Evolutionary conservation across 306 rosid genomes (phyloP).

Genomic region (Phaseolus lunatus): DNA sequence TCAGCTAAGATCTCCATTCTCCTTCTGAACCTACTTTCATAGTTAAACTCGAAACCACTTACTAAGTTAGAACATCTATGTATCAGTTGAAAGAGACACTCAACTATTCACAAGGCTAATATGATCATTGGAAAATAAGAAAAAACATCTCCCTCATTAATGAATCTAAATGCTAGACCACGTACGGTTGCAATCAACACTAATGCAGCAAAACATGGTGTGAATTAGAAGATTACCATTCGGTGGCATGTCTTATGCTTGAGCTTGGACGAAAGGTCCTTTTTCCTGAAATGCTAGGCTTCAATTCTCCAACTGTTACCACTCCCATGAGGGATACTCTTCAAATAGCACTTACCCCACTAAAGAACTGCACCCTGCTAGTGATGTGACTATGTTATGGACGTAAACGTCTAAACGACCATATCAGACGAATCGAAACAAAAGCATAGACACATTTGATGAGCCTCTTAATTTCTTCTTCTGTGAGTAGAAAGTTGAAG

Average conservation of each 20-base stretch:
- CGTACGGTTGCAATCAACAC: background rate
- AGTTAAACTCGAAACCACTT: background rate
- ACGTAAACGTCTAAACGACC: slow-evolving; percentile 10
- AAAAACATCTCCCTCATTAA: no score
- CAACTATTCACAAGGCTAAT: background rate
- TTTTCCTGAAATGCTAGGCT: slow-evolving; percentile 95
- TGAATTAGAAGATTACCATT: slow-evolving; percentile 65
- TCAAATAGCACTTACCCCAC: slow-evolving; percentile 36
- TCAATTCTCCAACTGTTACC: slow-evolving; percentile 87
- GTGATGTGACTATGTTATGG: background rate
- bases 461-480: slow-evolving; percentile 34
- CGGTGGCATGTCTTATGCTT: slow-evolving; percentile 93
- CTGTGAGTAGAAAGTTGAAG: slow-evolving; percentile 50
- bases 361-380: slow-evolving; percentile 42
- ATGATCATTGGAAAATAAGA: no score
- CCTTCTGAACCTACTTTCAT: background rate
- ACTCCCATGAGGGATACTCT: slow-evolving; percentile 69
- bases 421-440: background rate
- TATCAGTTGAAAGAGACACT: background rate
- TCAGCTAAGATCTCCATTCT: background rate
- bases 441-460: slow-evolving; percentile 43
- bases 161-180: background rate
- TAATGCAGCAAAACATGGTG: background rate
- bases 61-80: background rate
- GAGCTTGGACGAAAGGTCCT: slow-evolving; percentile 84